Evolutionary conservation across 2,329 filamentous ascomycete species (phyloP).

Genomic region (Claviceps capensis): DNA sequence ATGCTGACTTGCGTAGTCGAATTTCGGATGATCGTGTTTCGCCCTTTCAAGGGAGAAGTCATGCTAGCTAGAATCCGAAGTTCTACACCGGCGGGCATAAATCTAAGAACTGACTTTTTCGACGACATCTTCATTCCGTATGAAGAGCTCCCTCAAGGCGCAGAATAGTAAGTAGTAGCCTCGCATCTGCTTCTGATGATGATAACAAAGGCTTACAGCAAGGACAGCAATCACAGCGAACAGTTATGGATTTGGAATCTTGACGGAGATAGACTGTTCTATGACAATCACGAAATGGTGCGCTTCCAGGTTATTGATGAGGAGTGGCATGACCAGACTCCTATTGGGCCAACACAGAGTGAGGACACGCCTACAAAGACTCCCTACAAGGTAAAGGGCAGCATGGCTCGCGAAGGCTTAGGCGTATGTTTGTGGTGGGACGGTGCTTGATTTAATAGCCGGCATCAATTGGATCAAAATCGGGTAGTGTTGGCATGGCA

Average conservation of each 20-base stretch:
- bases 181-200: neutral
- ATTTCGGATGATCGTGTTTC: constrained; percentile 86
- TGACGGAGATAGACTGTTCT: constrained; percentile 63
- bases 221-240: constrained; percentile 52
- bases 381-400: constrained; percentile 56
- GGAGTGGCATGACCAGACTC: constrained; percentile 80
- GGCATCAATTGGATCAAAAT: constrained; percentile 1
- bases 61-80: constrained; percentile 72
- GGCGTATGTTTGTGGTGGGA: constrained; percentile 55
- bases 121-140: constrained; percentile 76
- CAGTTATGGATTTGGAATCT: constrained; percentile 76
- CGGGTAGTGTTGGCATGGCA: neutral
- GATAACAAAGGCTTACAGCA: neutral
- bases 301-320: constrained; percentile 77
- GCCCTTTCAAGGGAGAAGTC: constrained; percentile 91
- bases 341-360: constrained; percentile 49
- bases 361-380: constrained; percentile 49
- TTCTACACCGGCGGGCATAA: constrained; percentile 58
- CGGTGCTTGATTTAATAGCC: constrained; percentile 10
- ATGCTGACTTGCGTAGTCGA: constrained; percentile 45
- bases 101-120: constrained; percentile 80
- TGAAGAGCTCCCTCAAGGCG: constrained; percentile 60
- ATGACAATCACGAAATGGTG: constrained; percentile 81
- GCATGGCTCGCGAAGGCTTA: constrained; percentile 49
- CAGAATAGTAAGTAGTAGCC: constrained; percentile 52